Percentiles rank a stretch among this genome's conserved stretches.
Conservation (phyloP, 441 rosid species). For the Brassica hybrid region DNA sequence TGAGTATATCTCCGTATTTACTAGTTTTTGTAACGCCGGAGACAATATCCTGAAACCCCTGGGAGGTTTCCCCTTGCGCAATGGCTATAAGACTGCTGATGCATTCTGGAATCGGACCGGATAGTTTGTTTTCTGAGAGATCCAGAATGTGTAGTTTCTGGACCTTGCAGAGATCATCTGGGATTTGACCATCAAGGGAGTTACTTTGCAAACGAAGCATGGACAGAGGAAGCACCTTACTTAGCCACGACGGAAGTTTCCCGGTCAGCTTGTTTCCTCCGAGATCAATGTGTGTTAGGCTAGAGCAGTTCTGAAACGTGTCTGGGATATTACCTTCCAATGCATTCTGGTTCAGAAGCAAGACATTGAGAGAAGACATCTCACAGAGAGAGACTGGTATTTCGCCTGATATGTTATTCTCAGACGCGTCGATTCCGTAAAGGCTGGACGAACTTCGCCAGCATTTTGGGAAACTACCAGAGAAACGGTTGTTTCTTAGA, state of each 20-base stretch:
- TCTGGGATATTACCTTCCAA: constrained; percentile 58
- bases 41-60: constrained; percentile 47
- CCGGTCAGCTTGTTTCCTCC: constrained; percentile 44
- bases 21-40: constrained; percentile 49
- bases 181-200: constrained; percentile 48
- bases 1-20: constrained; percentile 32
- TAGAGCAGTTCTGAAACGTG: constrained; percentile 57
- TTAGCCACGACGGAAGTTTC: constrained; percentile 37
- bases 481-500: constrained; percentile 53
- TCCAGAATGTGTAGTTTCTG: constrained; percentile 50
- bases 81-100: constrained; percentile 51
- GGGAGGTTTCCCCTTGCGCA: constrained; percentile 23
- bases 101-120: constrained; percentile 56
- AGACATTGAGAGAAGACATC: constrained; percentile 51
- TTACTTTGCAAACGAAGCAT: constrained; percentile 48
- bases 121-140: constrained; percentile 51
- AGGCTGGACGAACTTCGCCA: constrained; percentile 49
- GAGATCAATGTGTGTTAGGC: constrained; percentile 50
- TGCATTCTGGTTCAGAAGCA: constrained; percentile 57
- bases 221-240: constrained; percentile 29
- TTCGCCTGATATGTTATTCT: constrained; percentile 55
- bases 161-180: constrained; percentile 43
- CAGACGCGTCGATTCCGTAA: constrained; percentile 55
- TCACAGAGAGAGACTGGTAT: constrained; percentile 49
- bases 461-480: constrained; percentile 55